These are phyloP conservation scores for Cyclotella kingstonii DNA, from an alignment of 108 stramenopile species.

Conservation along the genomic window DNA sequence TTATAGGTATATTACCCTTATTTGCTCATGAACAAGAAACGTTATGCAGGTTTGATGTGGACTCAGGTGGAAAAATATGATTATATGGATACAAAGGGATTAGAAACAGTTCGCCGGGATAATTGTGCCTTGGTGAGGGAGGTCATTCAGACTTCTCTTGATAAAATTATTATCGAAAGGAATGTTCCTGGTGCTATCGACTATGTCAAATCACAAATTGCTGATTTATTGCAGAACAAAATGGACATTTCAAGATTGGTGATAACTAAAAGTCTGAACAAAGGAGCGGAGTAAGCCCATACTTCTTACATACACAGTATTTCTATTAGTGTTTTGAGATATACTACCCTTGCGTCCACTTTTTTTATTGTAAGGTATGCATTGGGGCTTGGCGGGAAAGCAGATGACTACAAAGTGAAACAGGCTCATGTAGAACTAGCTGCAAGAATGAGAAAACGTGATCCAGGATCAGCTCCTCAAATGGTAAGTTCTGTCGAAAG, in stretches of 20 bases:
- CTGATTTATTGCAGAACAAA: slow-evolving; percentile 97
- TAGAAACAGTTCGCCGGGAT: slow-evolving; percentile 99
- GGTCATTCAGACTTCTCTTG: slow-evolving; percentile 94
- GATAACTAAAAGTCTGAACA: slow-evolving; percentile 97
- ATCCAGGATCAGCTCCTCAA: slow-evolving; percentile 96
- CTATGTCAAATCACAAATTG: slow-evolving; percentile 91
- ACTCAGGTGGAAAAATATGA: slow-evolving; percentile 94
- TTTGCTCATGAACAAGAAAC: slow-evolving; percentile 98
- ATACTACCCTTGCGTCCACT: background rate
- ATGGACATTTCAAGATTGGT: slow-evolving; percentile 98
- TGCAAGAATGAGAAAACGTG: slow-evolving; percentile 95
- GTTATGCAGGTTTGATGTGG: slow-evolving; percentile 99
- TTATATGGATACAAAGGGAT: slow-evolving; percentile 99
- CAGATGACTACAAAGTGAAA: slow-evolving; percentile 95
- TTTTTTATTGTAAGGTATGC: slow-evolving; percentile 47
- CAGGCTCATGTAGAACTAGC: slow-evolving; percentile 99
- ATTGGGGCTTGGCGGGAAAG: slow-evolving; percentile 84
- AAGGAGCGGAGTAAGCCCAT: slow-evolving; percentile 75
- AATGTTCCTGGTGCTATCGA: slow-evolving; percentile 88
- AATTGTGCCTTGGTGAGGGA: slow-evolving; percentile 97
- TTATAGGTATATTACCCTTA: slow-evolving; percentile 93
- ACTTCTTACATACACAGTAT: background rate
- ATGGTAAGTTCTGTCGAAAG: slow-evolving; percentile 39
- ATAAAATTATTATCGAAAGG: slow-evolving; percentile 95
- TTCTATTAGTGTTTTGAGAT: too few species aligned